Evolutionary conservation across 768 basidiomycete genomes (phyloP), one percentile per base, ranked within the genome.

Genomic region (Boletus sp.): DNA sequence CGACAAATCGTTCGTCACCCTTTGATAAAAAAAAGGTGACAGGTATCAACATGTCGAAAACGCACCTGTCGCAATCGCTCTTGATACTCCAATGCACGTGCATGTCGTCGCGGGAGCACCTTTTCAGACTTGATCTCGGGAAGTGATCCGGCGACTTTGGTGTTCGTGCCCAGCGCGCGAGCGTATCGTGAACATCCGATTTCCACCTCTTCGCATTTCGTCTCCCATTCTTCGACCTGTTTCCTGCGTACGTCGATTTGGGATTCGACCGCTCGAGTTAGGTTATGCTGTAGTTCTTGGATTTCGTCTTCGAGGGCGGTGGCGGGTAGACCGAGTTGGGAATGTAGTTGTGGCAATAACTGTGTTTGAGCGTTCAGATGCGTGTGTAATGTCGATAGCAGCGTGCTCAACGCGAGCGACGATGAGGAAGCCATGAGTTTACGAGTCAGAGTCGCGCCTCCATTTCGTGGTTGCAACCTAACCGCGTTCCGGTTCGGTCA

Each of bases 261-360:
- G 6, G 75, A 74, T 61, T 93, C 88, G 14, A 95, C 87, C 25
- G 88, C 84, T 53, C 81, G 77, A 51, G 86, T 81, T 41, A 96
- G 83, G 46, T 87, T 83, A 32, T 85, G 78, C 63, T 93, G 87
- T 7, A 96, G 79, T 8, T 79, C 70, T 49, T 79, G 75, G 32
- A 95, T 78, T 55, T 97, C 93, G 67, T 90, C 87, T 67, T 90
- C 83, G 40, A 95, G 81, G 0, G 91, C 86, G 11, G 84, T 83
- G 27, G 83, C 71, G 9, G 93, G 90, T 14, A 95, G 78, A 32
- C 90, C 92, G 15, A 96, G 87, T 64, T 90, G 90, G 1, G 82
- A 77, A 70, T 95, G 92, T 5, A 96, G 76, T 7, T 85, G 83
- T 15, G 91, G 91, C 2, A 96, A 76, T 32, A 91, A 77, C 57